Evolutionary conservation across 2,329 filamentous ascomycete genomes (phyloP).

Genomic region (Triangularia setosa): DNA sequence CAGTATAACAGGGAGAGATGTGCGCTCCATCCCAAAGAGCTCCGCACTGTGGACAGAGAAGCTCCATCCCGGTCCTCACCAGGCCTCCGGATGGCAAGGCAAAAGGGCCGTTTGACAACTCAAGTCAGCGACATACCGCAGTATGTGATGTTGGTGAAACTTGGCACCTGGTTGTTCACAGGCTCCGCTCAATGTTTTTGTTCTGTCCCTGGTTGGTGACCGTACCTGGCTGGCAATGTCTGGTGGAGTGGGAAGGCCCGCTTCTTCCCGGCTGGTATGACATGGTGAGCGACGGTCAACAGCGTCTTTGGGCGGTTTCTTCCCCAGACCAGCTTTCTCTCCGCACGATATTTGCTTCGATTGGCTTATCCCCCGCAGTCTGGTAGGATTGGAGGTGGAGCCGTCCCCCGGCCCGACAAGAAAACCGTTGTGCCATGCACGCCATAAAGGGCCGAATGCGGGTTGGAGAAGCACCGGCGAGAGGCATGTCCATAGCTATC

Average conservation of each 20-base stretch:
- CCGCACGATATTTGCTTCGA: neutral
- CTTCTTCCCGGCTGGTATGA: neutral
- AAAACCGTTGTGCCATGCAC: slow-evolving; percentile 2
- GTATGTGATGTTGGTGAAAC: neutral
- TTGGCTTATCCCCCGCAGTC: slow-evolving; percentile 5
- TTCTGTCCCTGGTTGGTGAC: neutral
- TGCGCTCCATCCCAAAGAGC: neutral
- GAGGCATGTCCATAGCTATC: neutral
- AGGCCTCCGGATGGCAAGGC: slow-evolving; percentile 6
- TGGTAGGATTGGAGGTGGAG: slow-evolving; percentile 1
- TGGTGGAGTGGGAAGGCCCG: neutral
- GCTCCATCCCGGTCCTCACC: neutral
- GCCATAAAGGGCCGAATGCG: slow-evolving; percentile 20
- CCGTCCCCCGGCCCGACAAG: slow-evolving; percentile 3
- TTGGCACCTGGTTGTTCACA: slow-evolving; percentile 11
- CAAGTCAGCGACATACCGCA: neutral
- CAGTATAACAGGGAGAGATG: neutral
- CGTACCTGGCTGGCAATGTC: neutral
- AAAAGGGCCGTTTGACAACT: slow-evolving; percentile 18
- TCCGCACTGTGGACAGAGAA: neutral
- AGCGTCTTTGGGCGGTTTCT: neutral
- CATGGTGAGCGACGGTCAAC: slow-evolving; percentile 1
- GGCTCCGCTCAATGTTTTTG: neutral
- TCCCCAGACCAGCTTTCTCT: neutral
- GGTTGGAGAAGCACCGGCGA: slow-evolving; percentile 9